Base-by-base conservation (phyloP, 2,329 filamentous ascomycete genomes). In the Pseudocercospora musae region DNA sequence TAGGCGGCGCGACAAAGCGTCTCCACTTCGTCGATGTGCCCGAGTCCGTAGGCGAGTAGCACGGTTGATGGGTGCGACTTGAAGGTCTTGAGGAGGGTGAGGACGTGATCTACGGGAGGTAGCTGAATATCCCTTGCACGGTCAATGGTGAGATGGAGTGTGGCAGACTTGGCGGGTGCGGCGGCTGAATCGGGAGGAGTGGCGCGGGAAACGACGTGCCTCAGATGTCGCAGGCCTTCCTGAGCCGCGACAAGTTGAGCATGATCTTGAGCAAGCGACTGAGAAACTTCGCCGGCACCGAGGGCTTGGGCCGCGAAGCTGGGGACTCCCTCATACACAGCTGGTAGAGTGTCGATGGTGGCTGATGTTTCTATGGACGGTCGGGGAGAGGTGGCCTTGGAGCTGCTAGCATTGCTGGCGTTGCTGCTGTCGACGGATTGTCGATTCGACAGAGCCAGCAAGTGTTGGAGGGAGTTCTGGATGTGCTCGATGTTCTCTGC, bases 401-500 rank as follows among this genome's bases (percentile, higher is more conserved):
- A 29, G 25, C 21, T 29, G 25, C 21, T 29, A 1, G 6, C 42
- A 9, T 50, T 40, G n/a, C 20, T 25, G 40, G 33, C 37, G 25
- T 13, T 48, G 50, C 15, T 56, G 40, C 55, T 33, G 52, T 37
- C 46, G 0, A 44, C 27, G 8, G 53, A 15, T 33, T 48, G 54
- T 54, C 48, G 56, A 18, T 46, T 55, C 3, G 42, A 42, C 5
- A 58, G 33, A 5, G 48, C 40, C 23, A 64, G 53, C 18, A 64
- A 59, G 13, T 64, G 62, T 37, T 64, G 62, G 3, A 64, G 49
- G 0, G 58, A 57, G 21, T 13, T 31, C 10, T 61, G 54, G 21
- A 64, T 64, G 23, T 62, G 55, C 21, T 59, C 62, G n/a, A 64
- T 61, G 42, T 29, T 64, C 10, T 58, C 46, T 13, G 62, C 50